Evolutionary conservation across 805 yeast genomes (phyloP).

Genomic region (Sporopachydermia quercuum): DNA sequence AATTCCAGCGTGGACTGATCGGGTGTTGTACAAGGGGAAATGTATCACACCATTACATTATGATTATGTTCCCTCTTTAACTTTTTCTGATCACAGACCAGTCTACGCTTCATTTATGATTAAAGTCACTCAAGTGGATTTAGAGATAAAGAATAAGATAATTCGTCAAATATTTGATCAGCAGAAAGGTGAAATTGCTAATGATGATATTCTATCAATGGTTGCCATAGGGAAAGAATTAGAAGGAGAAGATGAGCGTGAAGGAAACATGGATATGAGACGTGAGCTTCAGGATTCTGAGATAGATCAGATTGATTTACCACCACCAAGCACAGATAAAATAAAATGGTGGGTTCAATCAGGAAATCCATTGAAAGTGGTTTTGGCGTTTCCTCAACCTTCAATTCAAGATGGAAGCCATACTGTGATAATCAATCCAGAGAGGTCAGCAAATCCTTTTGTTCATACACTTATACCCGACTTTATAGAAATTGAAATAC

Average conservation of each 20-base stretch:
- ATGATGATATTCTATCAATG: conserved; percentile 13
- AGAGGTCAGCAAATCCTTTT: conserved; percentile 62
- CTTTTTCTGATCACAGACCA: conserved; percentile 82
- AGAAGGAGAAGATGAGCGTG: neutral
- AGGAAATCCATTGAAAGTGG: conserved; percentile 60
- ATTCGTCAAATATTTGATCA: conserved; percentile 44
- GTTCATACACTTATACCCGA: conserved; percentile 34
- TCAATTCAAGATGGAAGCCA: conserved; percentile 27
- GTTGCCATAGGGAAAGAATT: too few relatives aligned
- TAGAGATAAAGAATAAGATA: conserved; percentile 37
- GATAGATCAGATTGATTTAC: conserved; percentile 32
- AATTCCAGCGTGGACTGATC: conserved; percentile 93
- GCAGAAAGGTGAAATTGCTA: conserved; percentile 29
- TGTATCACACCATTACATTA: conserved; percentile 51
- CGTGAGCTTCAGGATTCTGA: neutral
- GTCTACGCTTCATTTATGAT: conserved; percentile 70
- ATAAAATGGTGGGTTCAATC: conserved; percentile 88
- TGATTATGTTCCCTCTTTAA: conserved; percentile 41
- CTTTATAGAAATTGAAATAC: conserved; percentile 22
- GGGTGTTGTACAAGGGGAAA: conserved; percentile 56
- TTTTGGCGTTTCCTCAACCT: conserved; percentile 20
- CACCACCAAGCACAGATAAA: conserved; percentile 78
- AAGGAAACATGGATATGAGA: neutral
- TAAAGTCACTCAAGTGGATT: conserved; percentile 55
- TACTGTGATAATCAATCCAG: conserved; percentile 49